phyloP scores from a whole-genome alignment of 2,329 filamentous ascomycete genomes.

The Tolypocladium sp. region DNA sequence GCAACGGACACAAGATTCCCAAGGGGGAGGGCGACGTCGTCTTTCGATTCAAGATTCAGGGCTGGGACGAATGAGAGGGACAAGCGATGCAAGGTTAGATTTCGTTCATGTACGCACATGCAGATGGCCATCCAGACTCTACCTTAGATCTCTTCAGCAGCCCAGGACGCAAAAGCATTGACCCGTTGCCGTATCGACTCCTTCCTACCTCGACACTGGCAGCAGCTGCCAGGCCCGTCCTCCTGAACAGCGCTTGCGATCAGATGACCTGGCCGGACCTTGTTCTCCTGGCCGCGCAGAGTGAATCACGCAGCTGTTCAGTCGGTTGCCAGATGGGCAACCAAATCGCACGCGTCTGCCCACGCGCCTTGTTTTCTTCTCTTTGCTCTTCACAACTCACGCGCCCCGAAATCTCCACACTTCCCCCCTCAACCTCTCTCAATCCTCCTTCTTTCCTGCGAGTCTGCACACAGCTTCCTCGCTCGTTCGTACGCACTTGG shows the following conservation, averaged over 20 bases:
- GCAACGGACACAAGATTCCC: conserved; percentile 43
- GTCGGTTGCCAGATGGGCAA: background rate
- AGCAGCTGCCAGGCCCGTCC: background rate
- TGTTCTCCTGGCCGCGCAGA: background rate
- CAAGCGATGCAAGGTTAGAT: background rate
- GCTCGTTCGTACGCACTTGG: background rate
- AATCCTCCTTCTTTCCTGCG: background rate
- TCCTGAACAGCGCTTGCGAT: background rate
- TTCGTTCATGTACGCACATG: background rate
- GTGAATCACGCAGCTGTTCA: background rate
- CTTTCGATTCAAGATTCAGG: conserved; percentile 47
- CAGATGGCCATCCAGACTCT: background rate
- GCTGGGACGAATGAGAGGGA: conserved; percentile 27
- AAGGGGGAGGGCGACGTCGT: conserved; percentile 46
- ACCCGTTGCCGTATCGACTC: background rate
- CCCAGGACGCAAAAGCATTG: background rate
- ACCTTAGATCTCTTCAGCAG: background rate
- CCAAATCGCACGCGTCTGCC: background rate
- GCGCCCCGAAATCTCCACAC: background rate
- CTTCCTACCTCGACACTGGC: background rate
- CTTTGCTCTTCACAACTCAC: background rate
- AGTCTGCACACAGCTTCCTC: background rate
- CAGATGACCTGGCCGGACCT: background rate
- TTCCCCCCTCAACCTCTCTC: background rate
- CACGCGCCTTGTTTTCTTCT: background rate